These are phyloP conservation scores for Talaromyces proteolyticus DNA, from an alignment of 495 filamentous ascomycete genomes.

Conservation along the genomic window DNA sequence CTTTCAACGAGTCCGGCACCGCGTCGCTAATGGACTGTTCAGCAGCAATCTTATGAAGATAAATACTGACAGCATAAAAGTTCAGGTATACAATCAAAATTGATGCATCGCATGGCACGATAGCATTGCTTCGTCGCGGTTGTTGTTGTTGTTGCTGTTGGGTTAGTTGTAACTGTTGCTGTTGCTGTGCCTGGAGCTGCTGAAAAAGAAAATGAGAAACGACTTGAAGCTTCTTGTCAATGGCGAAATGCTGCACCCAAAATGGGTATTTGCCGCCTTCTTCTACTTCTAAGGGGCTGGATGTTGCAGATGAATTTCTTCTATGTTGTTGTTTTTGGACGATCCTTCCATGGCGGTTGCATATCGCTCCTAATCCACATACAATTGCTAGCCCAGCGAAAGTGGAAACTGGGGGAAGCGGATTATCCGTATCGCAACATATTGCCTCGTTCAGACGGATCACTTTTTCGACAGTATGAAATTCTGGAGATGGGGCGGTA, in stretches of 20 bases:
- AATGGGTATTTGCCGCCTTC: background rate
- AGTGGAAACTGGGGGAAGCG: background rate
- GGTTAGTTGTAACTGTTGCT: background rate
- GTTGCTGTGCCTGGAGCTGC: background rate
- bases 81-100: background rate
- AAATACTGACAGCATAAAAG: background rate
- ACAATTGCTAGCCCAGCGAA: background rate
- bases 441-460: background rate
- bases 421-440: background rate
- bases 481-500: background rate
- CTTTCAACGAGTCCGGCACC: background rate
- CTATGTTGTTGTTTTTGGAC: background rate
- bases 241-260: background rate
- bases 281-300: background rate
- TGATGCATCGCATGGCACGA: background rate
- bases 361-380: background rate
- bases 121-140: background rate
- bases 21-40: background rate
- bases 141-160: slow-evolving; percentile 1
- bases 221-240: background rate
- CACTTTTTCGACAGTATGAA: background rate
- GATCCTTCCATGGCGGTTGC: background rate
- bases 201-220: slow-evolving; percentile 1
- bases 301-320: background rate
- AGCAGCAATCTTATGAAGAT: background rate